Conservation (phyloP, 352 stramenopile species). For the Globisporangium mamillatum region DNA sequence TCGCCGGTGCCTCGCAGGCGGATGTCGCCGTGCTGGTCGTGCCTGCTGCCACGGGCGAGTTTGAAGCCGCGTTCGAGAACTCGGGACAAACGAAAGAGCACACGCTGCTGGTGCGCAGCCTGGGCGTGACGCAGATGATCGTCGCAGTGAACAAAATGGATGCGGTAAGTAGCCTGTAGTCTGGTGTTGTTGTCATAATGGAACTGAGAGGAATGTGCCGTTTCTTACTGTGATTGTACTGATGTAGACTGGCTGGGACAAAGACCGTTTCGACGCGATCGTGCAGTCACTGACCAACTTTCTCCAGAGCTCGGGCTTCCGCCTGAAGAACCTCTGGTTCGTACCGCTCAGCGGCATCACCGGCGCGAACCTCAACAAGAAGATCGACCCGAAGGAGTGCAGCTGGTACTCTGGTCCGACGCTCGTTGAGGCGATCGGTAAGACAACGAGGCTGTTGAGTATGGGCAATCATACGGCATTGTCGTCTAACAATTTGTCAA, state of each 20-base stretch:
- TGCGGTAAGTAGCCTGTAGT: constrained; percentile 36
- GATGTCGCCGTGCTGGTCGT: constrained; percentile 95
- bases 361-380: constrained; percentile 80
- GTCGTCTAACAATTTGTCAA: neutral
- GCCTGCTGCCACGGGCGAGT: constrained; percentile 92
- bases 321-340: constrained; percentile 79
- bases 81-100: constrained; percentile 98
- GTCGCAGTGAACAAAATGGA: constrained; percentile 99
- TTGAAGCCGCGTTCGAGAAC: constrained; percentile 93
- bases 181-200: neutral
- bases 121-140: constrained; percentile 94
- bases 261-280: constrained; percentile 80
- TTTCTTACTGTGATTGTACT: constrained; percentile 6
- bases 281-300: constrained; percentile 71
- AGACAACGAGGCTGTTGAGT: neutral
- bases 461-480: neutral
- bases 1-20: constrained; percentile 91
- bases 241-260: constrained; percentile 51
- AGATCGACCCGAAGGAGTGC: constrained; percentile 41
- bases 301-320: constrained; percentile 72
- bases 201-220: neutral
- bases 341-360: constrained; percentile 86
- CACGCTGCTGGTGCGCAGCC: constrained; percentile 90
- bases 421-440: constrained; percentile 79
- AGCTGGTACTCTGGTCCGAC: constrained; percentile 79